Evolutionary conservation across 75 land plant species (phyloP).

Genomic region (Selaginella tamariscina): DNA sequence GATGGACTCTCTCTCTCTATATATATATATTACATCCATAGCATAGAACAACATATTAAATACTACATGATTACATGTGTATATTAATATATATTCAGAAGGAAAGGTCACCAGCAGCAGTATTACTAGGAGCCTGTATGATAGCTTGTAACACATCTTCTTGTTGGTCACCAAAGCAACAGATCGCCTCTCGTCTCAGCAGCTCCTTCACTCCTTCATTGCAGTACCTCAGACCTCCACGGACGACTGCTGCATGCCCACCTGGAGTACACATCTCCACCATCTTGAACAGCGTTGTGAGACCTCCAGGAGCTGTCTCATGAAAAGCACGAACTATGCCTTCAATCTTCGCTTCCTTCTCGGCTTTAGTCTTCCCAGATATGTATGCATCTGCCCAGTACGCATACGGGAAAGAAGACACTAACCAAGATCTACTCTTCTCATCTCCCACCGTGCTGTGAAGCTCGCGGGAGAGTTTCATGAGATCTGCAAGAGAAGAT

Average conservation of each 20-base stretch:
- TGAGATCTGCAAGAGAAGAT: not conserved
- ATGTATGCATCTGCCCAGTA: not conserved
- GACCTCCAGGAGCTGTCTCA: not conserved
- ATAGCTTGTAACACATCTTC: not conserved
- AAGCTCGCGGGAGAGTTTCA: not conserved
- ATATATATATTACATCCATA: no score
- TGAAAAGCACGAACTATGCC: not conserved
- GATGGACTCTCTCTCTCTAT: no score
- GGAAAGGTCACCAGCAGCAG: not conserved
- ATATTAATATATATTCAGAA: not conserved
- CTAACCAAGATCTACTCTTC: not conserved
- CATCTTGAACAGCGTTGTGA: not conserved
- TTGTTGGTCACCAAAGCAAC: not conserved
- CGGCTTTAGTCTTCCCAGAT: not conserved
- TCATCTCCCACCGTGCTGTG: not conserved
- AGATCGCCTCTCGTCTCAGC: not conserved
- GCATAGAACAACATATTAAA: no score
- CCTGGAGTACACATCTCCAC: not conserved
- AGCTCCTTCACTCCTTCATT: not conserved
- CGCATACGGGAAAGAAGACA: not conserved
- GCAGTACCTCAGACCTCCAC: not conserved
- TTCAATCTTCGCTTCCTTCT: slow-evolving; percentile 2
- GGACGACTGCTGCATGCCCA: not conserved
- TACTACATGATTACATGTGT: no score
- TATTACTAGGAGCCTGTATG: not conserved